Base-by-base conservation (phyloP, 2,329 filamentous ascomycete genomes). In the Aquanectria penicillioides region DNA sequence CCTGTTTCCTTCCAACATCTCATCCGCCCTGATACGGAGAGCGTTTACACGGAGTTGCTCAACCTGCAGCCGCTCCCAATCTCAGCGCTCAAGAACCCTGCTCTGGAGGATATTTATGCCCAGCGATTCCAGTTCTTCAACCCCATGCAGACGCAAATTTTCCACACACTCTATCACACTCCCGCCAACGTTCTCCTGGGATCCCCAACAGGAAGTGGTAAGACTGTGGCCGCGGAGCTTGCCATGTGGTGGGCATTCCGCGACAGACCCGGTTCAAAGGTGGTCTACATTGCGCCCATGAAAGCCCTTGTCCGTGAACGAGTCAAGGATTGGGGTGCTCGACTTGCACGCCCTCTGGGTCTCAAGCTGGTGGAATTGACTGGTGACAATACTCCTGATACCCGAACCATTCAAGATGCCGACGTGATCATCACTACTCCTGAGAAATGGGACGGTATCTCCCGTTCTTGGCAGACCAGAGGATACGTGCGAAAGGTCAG, bases 371-470 rank as follows among this genome's bases (percentile, higher is more conserved):
- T 99, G 13, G 95, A 99, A 77, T 81, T 99, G 80, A 99, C 96
- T 11, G 94, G 82, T 81, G 95, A 99, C 79, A 99, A 98, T 71
- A 99, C 96, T 0, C 96, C 96, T 1, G 95, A 99, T 72, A 99
- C 95, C 1, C 86, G 93, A 47, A 97, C 94, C 0, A 99, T 99
- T 69, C 88, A 94, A 67, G 91, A 98, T 72, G 95, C 95, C 4
- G 95, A 99, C 73, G 93, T 99, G 62, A 99, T 99, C 69, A 93
- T 99, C 69, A 99, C 95, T 0, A 99, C 96, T 0, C 96, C 95
- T n/a, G 95, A 99, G 78, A 99, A 99, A 75, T 99, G 95, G 95
- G 96, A 99, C 73, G 96, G 96, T 86, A 98, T 99, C 67, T 97
- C 93, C 69, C 91, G 95, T 85, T 97, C 92, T 71, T 99, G 96